phyloP scores from a whole-genome alignment of 768 basidiomycete species.

The Boletus rufocinnamomeus region DNA sequence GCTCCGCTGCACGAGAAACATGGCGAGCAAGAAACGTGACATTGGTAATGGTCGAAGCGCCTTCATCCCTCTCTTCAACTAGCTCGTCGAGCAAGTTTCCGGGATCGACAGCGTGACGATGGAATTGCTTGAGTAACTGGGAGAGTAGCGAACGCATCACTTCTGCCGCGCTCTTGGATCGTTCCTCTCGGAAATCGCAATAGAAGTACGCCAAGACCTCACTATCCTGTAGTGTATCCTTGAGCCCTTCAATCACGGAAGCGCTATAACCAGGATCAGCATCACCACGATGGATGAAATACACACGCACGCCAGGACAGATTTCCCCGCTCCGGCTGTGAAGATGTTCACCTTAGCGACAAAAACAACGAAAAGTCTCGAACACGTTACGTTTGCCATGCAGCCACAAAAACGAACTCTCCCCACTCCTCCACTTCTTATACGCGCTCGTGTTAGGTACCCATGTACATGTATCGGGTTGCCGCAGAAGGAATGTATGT shows the following conservation, averaged over 20 bases:
- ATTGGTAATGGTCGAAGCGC: not conserved
- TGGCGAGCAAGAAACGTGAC: not conserved
- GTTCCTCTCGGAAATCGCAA: not conserved
- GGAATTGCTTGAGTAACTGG: not conserved
- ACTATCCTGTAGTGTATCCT: not conserved
- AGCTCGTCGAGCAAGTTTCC: not conserved
- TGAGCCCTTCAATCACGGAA: not conserved
- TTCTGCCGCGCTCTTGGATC: not conserved
- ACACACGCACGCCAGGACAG: not conserved
- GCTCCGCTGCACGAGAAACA: not conserved
- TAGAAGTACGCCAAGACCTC: not conserved
- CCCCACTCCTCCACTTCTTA: too few species aligned
- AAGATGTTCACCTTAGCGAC: not conserved
- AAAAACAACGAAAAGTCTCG: too few species aligned
- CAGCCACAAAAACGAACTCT: too few species aligned
- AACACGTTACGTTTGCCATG: too few species aligned
- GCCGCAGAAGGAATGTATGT: too few species aligned
- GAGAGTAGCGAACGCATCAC: not conserved
- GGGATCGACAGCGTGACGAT: not conserved
- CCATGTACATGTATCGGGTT: too few species aligned
- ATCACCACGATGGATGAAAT: not conserved
- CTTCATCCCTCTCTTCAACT: not conserved
- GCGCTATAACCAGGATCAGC: not conserved
- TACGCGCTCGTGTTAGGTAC: too few species aligned
- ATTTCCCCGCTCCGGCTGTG: not conserved